A percentile compares a stretch with the other conserved stretches of the same genome.
Evolutionary conservation across 2,329 filamentous ascomycete genomes (phyloP).

Genomic region (Curvularia lunata): DNA sequence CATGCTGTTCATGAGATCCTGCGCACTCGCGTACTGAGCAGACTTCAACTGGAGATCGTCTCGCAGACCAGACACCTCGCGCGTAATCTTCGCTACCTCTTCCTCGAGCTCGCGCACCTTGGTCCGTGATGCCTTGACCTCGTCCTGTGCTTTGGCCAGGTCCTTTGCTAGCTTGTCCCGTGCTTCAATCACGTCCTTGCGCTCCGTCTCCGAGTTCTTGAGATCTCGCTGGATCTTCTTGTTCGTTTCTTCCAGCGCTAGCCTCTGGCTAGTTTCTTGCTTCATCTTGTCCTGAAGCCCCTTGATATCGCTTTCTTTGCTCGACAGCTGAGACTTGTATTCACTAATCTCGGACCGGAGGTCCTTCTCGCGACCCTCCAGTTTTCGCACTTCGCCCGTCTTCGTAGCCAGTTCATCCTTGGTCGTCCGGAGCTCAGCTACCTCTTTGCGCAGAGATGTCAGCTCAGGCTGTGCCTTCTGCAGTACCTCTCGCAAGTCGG

Average conservation of each 20-base stretch:
- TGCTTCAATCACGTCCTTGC: constrained; percentile 75
- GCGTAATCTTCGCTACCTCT: constrained; percentile 70
- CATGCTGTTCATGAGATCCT: constrained; percentile 88
- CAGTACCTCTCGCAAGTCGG: constrained; percentile 77
- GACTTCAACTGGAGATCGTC: constrained; percentile 86
- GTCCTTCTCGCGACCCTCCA: constrained; percentile 84
- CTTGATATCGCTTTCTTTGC: constrained; percentile 80
- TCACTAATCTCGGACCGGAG: constrained; percentile 74
- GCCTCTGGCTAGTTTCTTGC: constrained; percentile 72
- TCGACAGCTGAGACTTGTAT: constrained; percentile 71
- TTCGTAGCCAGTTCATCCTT: constrained; percentile 76
- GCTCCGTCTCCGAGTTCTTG: constrained; percentile 77
- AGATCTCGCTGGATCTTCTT: constrained; percentile 77
- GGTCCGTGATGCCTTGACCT: constrained; percentile 63
- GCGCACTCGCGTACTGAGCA: constrained; percentile 83
- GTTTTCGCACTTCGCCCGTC: constrained; percentile 69
- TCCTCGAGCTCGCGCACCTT: constrained; percentile 77
- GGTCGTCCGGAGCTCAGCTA: constrained; percentile 72
- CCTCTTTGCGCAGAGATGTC: constrained; percentile 77
- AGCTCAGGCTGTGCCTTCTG: constrained; percentile 89
- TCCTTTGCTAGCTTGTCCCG: constrained; percentile 75
- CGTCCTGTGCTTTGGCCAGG: constrained; percentile 73
- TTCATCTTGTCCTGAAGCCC: constrained; percentile 78
- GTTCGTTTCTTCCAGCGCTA: constrained; percentile 80
- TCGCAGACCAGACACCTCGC: constrained; percentile 70